Base-by-base conservation (phyloP, 2,329 filamentous ascomycete genomes). In the Colletotrichum cereale region DNA sequence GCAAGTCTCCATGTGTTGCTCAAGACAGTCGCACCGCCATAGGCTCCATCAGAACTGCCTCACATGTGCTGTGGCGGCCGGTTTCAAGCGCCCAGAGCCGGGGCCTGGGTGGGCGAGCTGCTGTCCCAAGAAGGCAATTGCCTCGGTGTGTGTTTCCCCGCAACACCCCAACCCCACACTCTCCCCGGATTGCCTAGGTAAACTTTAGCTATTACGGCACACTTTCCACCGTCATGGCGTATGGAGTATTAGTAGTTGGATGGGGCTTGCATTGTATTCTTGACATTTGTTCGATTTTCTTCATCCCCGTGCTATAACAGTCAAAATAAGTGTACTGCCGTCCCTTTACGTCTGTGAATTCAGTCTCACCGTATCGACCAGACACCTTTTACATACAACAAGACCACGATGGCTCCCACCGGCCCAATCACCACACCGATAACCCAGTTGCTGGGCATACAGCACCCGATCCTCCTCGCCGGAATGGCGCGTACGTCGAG, bases 401-500 rank as follows among this genome's bases (percentile, higher is more conserved):
- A 24, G 10, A 52, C 31, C 5, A 42, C 34, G 58, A 87, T 86
- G 83, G 79, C 83, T 66, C 75, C 82, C 26, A 68, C 79, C 57
- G 85, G 85, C 57, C 86, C 90, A 71, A 91, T 96, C 77, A 89
- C 88, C 70, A 97, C 94, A 14, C 93, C 94, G 2, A 88, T 97
- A 47, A 95, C 92, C 74, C 86, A 86, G 66, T 90, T 98, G 62
- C 88, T 98, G 63, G 89, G 90, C 31, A 97, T 98, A 82, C 86
- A 91, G 75, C 95, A 98, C 83, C 96, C 96, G 50, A 91, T 98
- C 81, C 85, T 98, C 75, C 93, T 98, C 26, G 96, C 96, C 42
- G 96, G 96, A 77, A 98, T 98, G 96, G 95, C 96, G 2, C 90
- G 93, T 73, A 93, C 93, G 12, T 95, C 93, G 0, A 91, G 92